phyloP scores from a whole-genome alignment of 2,329 filamentous ascomycete genomes.

The Chrysosphaeria jannelii region DNA sequence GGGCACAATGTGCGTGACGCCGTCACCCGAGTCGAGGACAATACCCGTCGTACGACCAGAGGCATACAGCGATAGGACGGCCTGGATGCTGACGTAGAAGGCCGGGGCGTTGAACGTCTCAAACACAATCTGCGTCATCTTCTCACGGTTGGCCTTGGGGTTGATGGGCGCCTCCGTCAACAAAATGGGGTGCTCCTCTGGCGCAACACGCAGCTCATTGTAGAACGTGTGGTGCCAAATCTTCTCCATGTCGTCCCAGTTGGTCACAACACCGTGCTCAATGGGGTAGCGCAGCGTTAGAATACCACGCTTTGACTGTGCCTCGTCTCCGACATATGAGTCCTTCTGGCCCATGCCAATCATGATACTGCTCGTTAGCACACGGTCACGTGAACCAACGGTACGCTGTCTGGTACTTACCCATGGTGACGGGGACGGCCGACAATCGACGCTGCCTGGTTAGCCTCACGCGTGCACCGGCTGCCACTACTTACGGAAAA shows the following conservation, averaged over 20 bases:
- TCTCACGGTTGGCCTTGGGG: slow-evolving; percentile 99
- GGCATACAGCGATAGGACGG: slow-evolving; percentile 94
- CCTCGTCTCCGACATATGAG: slow-evolving; percentile 99
- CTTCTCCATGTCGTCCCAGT: slow-evolving; percentile 99
- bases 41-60: slow-evolving; percentile 99
- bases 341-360: slow-evolving; percentile 99
- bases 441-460: slow-evolving; percentile 67
- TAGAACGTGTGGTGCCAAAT: slow-evolving; percentile 99
- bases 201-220: slow-evolving; percentile 99
- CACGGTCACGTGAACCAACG: slow-evolving; percentile 1
- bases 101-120: slow-evolving; percentile 99
- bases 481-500: slow-evolving; percentile 79
- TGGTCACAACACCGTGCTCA: slow-evolving; percentile 99
- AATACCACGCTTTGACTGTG: slow-evolving; percentile 99
- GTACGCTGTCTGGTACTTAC: slow-evolving; percentile 30
- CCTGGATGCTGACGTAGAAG: slow-evolving; percentile 99
- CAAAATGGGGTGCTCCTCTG: slow-evolving; percentile 98
- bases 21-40: slow-evolving; percentile 97
- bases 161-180: slow-evolving; percentile 99
- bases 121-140: slow-evolving; percentile 99
- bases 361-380: slow-evolving; percentile 46
- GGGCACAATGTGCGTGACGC: slow-evolving; percentile 99
- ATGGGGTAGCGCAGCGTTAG: slow-evolving; percentile 98
- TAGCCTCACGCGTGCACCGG: neutral
- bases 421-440: slow-evolving; percentile 97